Evolutionary conservation across 495 filamentous ascomycete species (phyloP).

Genomic region (Xylaria curta): DNA sequence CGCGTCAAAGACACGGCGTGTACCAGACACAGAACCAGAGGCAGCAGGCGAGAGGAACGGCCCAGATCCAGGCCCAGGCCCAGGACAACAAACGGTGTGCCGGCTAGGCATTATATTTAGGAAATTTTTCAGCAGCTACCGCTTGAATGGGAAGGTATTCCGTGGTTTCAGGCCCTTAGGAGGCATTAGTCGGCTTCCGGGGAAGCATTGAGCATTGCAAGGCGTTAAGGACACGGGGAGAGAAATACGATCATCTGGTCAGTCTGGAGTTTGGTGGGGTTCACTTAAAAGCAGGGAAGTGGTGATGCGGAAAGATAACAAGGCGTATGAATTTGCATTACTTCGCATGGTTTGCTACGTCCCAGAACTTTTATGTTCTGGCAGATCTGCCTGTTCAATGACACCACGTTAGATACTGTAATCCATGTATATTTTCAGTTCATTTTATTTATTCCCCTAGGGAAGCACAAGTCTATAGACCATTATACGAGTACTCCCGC

Average conservation of each 20-base stretch:
- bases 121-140: slow-evolving; percentile 18
- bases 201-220: slow-evolving; percentile 19
- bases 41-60: slow-evolving; percentile 12
- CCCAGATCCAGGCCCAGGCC: slow-evolving; percentile 13
- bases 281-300: too few relatives aligned
- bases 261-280: not conserved
- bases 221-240: slow-evolving; percentile 15
- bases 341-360: too few relatives aligned
- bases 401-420: not conserved
- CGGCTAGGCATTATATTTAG: slow-evolving; percentile 13
- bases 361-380: not conserved
- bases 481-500: not conserved
- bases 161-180: not conserved
- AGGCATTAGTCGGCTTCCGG: not conserved
- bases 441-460: not conserved
- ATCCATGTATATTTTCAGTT: not conserved
- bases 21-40: slow-evolving; percentile 4
- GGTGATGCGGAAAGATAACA: not conserved
- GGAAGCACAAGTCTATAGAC: not conserved
- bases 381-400: not conserved
- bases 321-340: not conserved
- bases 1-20: slow-evolving; percentile 22
- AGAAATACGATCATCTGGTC: not conserved
- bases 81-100: slow-evolving; percentile 16
- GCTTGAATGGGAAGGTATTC: not conserved